Percentiles rank a stretch among this genome's conserved stretches.
Conservation (phyloP, 1,284 basidiomycete genomes). For the Gymnopus androsaceus region DNA sequence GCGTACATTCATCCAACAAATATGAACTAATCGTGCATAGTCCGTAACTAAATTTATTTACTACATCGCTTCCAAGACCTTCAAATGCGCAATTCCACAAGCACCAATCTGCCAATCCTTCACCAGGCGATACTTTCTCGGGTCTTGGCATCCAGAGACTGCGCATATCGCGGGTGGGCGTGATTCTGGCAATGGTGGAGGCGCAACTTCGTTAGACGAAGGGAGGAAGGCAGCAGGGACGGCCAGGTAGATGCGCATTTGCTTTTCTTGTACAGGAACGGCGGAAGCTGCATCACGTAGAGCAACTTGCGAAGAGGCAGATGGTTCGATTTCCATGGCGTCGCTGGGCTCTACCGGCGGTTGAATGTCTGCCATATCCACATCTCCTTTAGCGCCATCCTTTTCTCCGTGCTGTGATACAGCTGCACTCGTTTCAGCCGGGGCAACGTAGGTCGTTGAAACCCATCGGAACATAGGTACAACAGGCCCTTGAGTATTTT, state of each 20-base stretch:
- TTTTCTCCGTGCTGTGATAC: not conserved
- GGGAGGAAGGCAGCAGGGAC: slow-evolving; percentile 13
- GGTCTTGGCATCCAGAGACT: slow-evolving; percentile 38
- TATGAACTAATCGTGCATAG: too few relatives aligned
- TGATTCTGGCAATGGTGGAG: slow-evolving; percentile 18
- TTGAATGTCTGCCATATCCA: slow-evolving; percentile 32
- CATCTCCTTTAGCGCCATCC: slow-evolving; percentile 21
- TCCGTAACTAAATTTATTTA: too few relatives aligned
- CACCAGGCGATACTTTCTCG: slow-evolving; percentile 45
- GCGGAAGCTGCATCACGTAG: not conserved
- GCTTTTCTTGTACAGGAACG: not conserved
- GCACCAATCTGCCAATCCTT: slow-evolving; percentile 45
- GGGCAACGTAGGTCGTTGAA: slow-evolving; percentile 42
- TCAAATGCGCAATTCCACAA: slow-evolving; percentile 55
- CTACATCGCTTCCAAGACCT: slow-evolving; percentile 44
- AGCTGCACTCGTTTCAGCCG: not conserved
- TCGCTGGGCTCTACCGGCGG: not conserved
- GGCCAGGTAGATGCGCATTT: slow-evolving; percentile 13
- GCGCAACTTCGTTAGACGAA: not conserved
- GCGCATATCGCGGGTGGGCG: slow-evolving; percentile 33
- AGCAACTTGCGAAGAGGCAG: not conserved
- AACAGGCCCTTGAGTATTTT: slow-evolving; percentile 33
- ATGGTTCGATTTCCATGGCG: not conserved
- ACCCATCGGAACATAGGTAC: slow-evolving; percentile 62
- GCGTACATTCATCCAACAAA: too few relatives aligned